A percentile compares a stretch with the other conserved stretches of the same genome.
These are phyloP conservation scores for Penicillium janthinellum DNA, from an alignment of 2,329 filamentous ascomycete species.

Conservation along the genomic window DNA sequence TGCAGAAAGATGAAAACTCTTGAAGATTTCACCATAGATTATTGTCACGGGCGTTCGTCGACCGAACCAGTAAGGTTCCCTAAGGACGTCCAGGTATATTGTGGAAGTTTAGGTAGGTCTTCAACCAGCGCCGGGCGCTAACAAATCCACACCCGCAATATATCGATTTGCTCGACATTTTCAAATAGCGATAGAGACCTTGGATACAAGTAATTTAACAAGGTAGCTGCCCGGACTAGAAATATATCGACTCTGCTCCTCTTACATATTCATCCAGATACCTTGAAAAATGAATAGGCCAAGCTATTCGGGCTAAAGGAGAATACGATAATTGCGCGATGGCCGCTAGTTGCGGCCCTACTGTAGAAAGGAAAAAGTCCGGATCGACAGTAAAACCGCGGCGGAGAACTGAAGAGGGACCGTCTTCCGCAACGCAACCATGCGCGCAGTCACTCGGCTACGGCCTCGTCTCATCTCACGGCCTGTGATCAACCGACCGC, in stretches of 20 bases:
- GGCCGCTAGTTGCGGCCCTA: neutral
- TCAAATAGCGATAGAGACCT: too few relatives aligned
- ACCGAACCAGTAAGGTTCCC: neutral
- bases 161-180: too few relatives aligned
- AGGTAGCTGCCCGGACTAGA: too few relatives aligned
- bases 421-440: conserved; percentile 20
- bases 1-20: neutral
- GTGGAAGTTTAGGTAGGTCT: neutral
- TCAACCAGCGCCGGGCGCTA: neutral
- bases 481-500: conserved; percentile 1
- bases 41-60: neutral
- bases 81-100: neutral
- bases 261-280: too few relatives aligned
- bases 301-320: too few relatives aligned
- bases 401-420: neutral
- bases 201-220: too few relatives aligned
- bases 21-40: neutral
- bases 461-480: conserved; percentile 16
- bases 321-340: neutral
- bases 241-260: too few relatives aligned
- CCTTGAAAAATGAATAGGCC: too few relatives aligned
- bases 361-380: neutral
- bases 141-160: neutral
- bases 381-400: conserved; percentile 15
- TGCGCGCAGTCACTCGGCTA: conserved; percentile 26